Conservation (phyloP, 805 yeast genomes). For the Metschnikowia sp. region DNA sequence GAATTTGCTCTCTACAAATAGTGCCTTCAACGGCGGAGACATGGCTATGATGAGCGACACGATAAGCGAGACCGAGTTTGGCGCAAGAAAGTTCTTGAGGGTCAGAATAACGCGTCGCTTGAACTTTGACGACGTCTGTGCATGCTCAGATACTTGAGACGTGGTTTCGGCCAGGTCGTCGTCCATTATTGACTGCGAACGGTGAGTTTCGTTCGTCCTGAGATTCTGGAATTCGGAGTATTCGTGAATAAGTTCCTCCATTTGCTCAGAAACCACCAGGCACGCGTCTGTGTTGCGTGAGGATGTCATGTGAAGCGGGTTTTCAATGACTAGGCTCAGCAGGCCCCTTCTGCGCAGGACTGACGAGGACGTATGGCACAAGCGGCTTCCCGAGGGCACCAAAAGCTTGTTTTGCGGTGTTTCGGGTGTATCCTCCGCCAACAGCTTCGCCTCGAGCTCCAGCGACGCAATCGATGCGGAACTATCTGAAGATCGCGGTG, state of each 20-base stretch:
- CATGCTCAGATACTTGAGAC: neutral
- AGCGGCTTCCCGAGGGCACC: neutral
- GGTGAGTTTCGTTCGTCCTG: slow-evolving; percentile 16
- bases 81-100: slow-evolving; percentile 56
- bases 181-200: neutral
- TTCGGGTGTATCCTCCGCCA: neutral
- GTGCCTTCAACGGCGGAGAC: slow-evolving; percentile 64
- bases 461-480: slow-evolving; percentile 3
- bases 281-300: slow-evolving; percentile 27
- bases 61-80: slow-evolving; percentile 71
- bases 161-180: neutral
- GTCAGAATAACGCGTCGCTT: slow-evolving; percentile 5
- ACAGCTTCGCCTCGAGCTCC: slow-evolving; percentile 7
- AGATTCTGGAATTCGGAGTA: slow-evolving; percentile 45
- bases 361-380: neutral
- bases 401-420: neutral
- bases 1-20: slow-evolving; percentile 53
- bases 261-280: slow-evolving; percentile 29
- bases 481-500: neutral
- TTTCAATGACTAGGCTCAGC: slow-evolving; percentile 4
- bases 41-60: slow-evolving; percentile 63
- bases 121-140: neutral
- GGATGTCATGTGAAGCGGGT: slow-evolving; percentile 13
- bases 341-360: slow-evolving; percentile 4
- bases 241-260: slow-evolving; percentile 40